Evolutionary conservation across 441 rosid genomes (phyloP).

Genomic region (Populus hybrid): DNA sequence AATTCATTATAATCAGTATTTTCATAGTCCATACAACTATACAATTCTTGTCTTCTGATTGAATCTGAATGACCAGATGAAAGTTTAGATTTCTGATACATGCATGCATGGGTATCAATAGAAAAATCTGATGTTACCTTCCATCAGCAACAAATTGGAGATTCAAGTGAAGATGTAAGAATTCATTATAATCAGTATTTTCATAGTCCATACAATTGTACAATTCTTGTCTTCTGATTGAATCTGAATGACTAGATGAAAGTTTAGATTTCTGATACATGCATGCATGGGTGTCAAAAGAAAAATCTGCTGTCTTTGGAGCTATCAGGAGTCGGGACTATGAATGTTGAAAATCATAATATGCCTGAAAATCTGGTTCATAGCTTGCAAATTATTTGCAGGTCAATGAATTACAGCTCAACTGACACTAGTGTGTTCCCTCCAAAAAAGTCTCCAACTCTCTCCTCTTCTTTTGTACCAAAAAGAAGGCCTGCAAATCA

Average conservation of each 20-base stretch:
- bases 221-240: neutral
- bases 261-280: neutral
- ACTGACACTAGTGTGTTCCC: neutral
- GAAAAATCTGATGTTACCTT: slow-evolving; percentile 76
- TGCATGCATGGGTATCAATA: too few species aligned
- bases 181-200: neutral
- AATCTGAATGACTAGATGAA: neutral
- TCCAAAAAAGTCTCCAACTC: neutral
- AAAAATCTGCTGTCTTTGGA: neutral
- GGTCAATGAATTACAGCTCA: neutral
- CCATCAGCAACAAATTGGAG: slow-evolving; percentile 54
- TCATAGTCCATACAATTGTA: neutral
- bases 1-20: too few species aligned
- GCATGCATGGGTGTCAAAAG: neutral
- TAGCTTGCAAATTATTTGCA: neutral
- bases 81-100: too few species aligned
- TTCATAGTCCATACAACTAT: too few species aligned
- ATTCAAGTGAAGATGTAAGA: slow-evolving; percentile 74
- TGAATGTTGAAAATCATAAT: neutral
- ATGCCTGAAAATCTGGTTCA: neutral
- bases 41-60: too few species aligned
- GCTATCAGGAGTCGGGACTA: neutral
- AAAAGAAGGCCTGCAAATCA: neutral
- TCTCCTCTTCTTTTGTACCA: neutral
- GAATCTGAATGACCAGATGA: too few species aligned